These are phyloP conservation scores for Penicillium steckii DNA, from an alignment of 495 filamentous ascomycete genomes.

Conservation along the genomic window DNA sequence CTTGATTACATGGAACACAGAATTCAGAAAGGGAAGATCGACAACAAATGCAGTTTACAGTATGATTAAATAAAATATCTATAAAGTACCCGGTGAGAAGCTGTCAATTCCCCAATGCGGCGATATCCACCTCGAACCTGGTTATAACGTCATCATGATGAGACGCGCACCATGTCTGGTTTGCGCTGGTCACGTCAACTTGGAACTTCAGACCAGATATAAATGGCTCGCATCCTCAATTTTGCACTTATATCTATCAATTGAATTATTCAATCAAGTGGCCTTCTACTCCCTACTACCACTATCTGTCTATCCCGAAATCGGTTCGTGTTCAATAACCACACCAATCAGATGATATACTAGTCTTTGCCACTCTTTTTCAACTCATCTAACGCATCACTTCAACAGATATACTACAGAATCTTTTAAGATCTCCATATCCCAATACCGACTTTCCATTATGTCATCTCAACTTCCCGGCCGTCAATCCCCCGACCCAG, in stretches of 20 bases:
- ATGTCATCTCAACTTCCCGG: constrained; percentile 52
- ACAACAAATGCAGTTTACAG: no score
- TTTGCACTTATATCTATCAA: neutral
- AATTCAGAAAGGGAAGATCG: no score
- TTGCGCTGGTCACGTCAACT: constrained; percentile 21
- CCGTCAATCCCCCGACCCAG: constrained; percentile 79
- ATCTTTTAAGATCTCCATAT: neutral
- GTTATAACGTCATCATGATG: constrained; percentile 30
- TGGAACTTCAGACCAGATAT: neutral
- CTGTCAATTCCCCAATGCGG: neutral
- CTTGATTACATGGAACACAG: no score
- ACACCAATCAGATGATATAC: no score
- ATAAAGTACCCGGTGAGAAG: no score
- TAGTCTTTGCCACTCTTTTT: neutral
- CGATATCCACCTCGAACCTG: no score
- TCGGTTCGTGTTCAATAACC: neutral
- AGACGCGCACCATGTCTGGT: constrained; percentile 12
- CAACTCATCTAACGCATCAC: neutral
- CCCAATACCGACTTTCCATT: constrained; percentile 12
- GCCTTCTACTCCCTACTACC: no score
- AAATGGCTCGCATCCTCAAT: neutral
- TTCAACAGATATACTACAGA: neutral
- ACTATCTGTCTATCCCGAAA: neutral
- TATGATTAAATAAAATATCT: no score
- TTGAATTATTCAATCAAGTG: no score